Evolutionary conservation across 1,139 yeast genomes (phyloP).

Genomic region (Geotrichum bryndzae): DNA sequence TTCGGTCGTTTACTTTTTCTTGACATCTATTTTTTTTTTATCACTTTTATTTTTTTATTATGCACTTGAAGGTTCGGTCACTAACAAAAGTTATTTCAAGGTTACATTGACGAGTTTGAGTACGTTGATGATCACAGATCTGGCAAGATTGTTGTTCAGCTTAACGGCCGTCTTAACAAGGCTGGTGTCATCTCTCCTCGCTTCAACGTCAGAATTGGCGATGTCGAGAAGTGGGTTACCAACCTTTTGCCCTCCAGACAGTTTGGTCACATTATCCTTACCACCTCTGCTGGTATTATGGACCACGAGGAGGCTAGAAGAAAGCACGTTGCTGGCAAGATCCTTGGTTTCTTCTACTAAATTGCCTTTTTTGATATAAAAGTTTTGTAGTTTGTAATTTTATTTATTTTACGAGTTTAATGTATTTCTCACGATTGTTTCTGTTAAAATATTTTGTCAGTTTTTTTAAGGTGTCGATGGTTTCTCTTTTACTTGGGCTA

Average conservation of each 20-base stretch:
- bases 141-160: constrained; percentile 93
- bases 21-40: constrained; percentile 41
- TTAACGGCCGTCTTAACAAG: constrained; percentile 97
- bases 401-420: background rate
- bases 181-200: constrained; percentile 98
- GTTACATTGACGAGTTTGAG: constrained; percentile 99
- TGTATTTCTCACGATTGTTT: background rate
- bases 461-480: no score
- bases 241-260: constrained; percentile 98
- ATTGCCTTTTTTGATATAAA: background rate
- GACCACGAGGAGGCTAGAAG: constrained; percentile 99
- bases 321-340: constrained; percentile 98
- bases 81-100: background rate
- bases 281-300: constrained; percentile 99
- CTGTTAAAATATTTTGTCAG: background rate
- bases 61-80: background rate
- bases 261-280: constrained; percentile 92
- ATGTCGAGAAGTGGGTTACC: constrained; percentile 96
- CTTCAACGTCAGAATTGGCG: constrained; percentile 89
- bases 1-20: constrained; percentile 68
- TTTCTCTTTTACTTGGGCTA: no score
- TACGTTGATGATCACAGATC: constrained; percentile 99
- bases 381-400: background rate
- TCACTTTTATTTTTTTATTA: background rate
- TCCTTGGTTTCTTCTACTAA: constrained; percentile 92